phyloP scores from a whole-genome alignment of 371 early-diverging fungal genomes.

The Sporodiniella umbellata region DNA sequence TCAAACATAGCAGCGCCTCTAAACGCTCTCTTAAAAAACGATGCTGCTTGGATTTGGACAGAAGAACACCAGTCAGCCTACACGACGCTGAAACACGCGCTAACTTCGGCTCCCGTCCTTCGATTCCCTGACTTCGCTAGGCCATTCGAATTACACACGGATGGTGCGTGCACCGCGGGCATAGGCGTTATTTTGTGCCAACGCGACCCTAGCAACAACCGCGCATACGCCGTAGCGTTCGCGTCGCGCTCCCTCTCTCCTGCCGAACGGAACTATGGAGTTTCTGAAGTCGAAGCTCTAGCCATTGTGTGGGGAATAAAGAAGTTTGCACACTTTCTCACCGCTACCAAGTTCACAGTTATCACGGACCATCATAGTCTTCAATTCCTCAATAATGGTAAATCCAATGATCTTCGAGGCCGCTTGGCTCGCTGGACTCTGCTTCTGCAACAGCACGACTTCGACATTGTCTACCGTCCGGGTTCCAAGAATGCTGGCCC shows the following conservation, averaged over 20 bases:
- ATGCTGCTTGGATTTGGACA: not conserved
- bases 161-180: not conserved
- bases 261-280: constrained; percentile 1
- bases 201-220: not conserved
- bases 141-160: not conserved
- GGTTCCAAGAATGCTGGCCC: not conserved
- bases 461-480: not conserved
- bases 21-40: not conserved
- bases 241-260: constrained; percentile 6
- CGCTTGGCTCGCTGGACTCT: constrained; percentile 1
- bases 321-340: constrained; percentile 3
- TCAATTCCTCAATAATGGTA: constrained; percentile 1
- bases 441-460: constrained; percentile 2
- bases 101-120: not conserved
- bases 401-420: constrained; percentile 2
- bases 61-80: not conserved
- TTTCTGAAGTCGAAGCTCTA: not conserved
- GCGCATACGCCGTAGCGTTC: constrained; percentile 2
- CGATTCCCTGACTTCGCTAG: not conserved
- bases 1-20: not conserved
- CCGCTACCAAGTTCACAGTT: not conserved
- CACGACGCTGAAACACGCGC: not conserved
- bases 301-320: constrained; percentile 3
- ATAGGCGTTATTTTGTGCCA: constrained; percentile 1
- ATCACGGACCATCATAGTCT: constrained; percentile 5